Evolutionary conservation across 2,329 filamentous ascomycete genomes (phyloP), one percentile per base, ranked within the genome.

Genomic region (Aspergillus neoniger): DNA sequence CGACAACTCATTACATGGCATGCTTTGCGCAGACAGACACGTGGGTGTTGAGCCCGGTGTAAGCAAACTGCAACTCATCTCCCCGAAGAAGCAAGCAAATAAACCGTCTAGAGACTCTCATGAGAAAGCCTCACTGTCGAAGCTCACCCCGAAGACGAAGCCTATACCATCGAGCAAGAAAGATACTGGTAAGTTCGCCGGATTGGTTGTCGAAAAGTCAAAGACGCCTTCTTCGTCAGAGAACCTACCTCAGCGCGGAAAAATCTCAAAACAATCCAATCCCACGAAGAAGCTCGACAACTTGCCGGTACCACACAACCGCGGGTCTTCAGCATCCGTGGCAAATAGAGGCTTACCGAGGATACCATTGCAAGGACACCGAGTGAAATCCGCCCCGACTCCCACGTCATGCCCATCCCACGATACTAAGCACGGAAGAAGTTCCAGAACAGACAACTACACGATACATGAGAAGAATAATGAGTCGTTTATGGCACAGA

Each of bases 401-500:
- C 66, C 63, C 28, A 71, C 64, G n/a, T 28, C 59, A 41, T 52
- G 57, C 38, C 64, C 63, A 38, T 48, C 63, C 9, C 64, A 58
- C 6, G 65, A 69, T 47, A 23, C 55, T 7, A 61, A 49, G 8
- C 54, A 61, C n/a, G 57, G 67, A 43, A 64, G 57, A 9, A 67
- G 62, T 23, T 63, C 71, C 30, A 63, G 60, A 49, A 55, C 67
- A 19, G 73, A 72, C 6, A 74, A 73, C 58, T 77, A 76, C 61
- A 64, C 74, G 5, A 60, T 79, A 14, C 73, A 70, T 30, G 76
- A 79, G 57, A 73, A 72, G 61, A 75, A 72, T 39, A 67, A 75
- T 39, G 77, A 79, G 41, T 77, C 77, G 2, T 76, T 74, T 41
- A 64, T 79, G 21, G 70, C 75, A 8, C 78, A 79, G 48, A 76